Percentiles rank a stretch among this genome's conserved stretches.
Conservation (phyloP, 2,329 filamentous ascomycete species). For the Ceratocystis diversiconidia region DNA sequence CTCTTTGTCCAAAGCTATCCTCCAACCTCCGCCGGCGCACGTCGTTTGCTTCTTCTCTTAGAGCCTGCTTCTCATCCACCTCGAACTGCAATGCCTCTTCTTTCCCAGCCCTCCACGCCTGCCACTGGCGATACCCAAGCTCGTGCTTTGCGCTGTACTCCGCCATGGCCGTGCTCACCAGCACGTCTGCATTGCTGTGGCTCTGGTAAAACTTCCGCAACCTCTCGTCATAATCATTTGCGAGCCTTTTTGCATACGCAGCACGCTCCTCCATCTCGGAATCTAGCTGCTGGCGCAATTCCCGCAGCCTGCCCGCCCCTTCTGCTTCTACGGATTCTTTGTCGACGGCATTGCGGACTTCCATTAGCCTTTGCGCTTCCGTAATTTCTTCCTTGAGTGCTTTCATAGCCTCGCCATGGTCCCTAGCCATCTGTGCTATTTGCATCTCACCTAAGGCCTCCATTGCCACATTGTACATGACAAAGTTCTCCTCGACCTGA, state of each 20-base stretch:
- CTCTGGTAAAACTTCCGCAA: conserved; percentile 22
- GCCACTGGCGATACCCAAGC: conserved; percentile 27
- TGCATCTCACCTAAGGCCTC: conserved; percentile 32
- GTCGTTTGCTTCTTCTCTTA: conserved; percentile 13
- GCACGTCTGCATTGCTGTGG: conserved; percentile 21
- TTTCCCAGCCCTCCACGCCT: conserved; percentile 30
- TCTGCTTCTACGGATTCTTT: conserved; percentile 23
- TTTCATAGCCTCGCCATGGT: conserved; percentile 28
- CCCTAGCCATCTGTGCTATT: conserved; percentile 25
- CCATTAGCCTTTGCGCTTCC: conserved; percentile 23
- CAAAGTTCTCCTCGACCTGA: conserved; percentile 26
- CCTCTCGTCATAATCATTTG: conserved; percentile 31
- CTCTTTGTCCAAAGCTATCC: conserved; percentile 11
- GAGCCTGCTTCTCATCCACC: conserved; percentile 23
- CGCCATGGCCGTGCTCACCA: conserved; percentile 24
- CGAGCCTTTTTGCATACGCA: conserved; percentile 30
- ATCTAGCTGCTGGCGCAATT: conserved; percentile 26
- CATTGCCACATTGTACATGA: conserved; percentile 27
- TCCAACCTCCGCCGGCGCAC: conserved; percentile 1
- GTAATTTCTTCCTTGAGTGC: conserved; percentile 22
- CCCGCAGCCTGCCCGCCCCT: conserved; percentile 24
- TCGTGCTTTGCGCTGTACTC: conserved; percentile 9
- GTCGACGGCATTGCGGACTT: conserved; percentile 25
- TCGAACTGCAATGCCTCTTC: conserved; percentile 25
- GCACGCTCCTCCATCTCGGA: conserved; percentile 31